Evolutionary conservation across 75 land plant species (phyloP), one percentile per base, ranked within the genome.

Genomic region (Cryptomeria japonica): DNA sequence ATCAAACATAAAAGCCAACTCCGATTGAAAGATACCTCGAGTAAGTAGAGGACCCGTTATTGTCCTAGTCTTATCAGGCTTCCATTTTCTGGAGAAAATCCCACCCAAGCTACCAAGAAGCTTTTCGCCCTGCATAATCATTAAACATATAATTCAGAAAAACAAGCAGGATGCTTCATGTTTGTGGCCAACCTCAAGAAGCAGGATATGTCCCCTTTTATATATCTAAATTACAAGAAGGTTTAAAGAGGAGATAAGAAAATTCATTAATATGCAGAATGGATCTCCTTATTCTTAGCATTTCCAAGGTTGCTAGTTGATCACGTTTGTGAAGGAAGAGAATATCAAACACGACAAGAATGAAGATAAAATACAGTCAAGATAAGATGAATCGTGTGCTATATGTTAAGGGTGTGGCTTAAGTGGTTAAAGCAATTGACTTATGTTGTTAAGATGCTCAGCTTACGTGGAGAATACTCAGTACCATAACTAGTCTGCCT

Each of bases 31-130:
- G 32, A 25, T 91, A 94, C 96, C 94, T 90, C 89, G 87, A 7
- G 88, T 86, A 72, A 91, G 82, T 80, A 89, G 78, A 53, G 99
- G 99, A 5, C 98, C 98, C 7, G 47, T 91, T 14, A 97, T 94
- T 70, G 89, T 83, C 46, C 93, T 95, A 68, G 61, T 87, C 91
- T 93, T 98, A 90, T 94, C 95, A 11, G 99, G 97, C 90, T 98
- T 98, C 99, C 99, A 98, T 38, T 93, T 93, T 88, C 90, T 98
- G 7, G 99, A 96, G 86, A 98, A 98, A 19, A 98, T 90, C 15
- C 99, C 99, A 44, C 99, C 99, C 34, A 98, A 91, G 85, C 93
- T 98, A 75, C 99, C 97, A 84, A 98, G 84, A 38, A 98, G 95
- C 91, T 98, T 98, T 91, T 98, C 99, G 31, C 99, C 99, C 99